Evolutionary conservation across 108 stramenopile genomes (phyloP).

Genomic region (Parietichytrium sp.): DNA sequence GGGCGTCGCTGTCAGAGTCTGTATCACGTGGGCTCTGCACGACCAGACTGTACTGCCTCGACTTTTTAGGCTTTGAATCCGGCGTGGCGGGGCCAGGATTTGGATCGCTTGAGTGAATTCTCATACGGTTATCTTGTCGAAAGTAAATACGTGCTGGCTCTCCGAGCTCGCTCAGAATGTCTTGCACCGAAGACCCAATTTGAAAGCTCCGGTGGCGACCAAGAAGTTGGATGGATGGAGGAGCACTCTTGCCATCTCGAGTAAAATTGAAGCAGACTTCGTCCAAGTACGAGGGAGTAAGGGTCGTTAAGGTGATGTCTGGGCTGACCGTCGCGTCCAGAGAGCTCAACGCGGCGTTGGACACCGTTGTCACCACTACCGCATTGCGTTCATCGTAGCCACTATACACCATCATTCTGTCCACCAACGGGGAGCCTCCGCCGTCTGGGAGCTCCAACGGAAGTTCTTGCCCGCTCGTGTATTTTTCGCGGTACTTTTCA

Average conservation of each 20-base stretch:
- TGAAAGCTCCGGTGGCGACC: neutral
- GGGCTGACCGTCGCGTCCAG: too few species aligned
- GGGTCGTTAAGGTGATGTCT: constrained; percentile 2
- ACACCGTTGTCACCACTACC: neutral
- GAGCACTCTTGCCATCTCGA: neutral
- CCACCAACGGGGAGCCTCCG: neutral
- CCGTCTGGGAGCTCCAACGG: constrained; percentile 30
- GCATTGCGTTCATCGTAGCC: constrained; percentile 11
- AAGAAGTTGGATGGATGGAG: neutral
- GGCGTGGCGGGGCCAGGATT: neutral
- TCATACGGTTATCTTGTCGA: constrained; percentile 24
- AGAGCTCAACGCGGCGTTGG: neutral
- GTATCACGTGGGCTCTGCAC: too few species aligned
- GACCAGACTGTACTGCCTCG: too few species aligned
- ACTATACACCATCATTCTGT: neutral
- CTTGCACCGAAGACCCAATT: constrained; percentile 11
- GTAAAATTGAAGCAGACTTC: neutral
- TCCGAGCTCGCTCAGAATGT: constrained; percentile 8
- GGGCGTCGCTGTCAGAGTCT: too few species aligned
- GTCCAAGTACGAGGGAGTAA: neutral
- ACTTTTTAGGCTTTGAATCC: too few species aligned
- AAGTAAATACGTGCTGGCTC: constrained; percentile 20
- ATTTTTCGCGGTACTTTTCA: neutral
- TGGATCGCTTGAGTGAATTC: neutral
- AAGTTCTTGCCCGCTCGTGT: neutral